Base-by-base conservation (phyloP, 2,329 filamentous ascomycete species). In the Ophiostoma ips region DNA sequence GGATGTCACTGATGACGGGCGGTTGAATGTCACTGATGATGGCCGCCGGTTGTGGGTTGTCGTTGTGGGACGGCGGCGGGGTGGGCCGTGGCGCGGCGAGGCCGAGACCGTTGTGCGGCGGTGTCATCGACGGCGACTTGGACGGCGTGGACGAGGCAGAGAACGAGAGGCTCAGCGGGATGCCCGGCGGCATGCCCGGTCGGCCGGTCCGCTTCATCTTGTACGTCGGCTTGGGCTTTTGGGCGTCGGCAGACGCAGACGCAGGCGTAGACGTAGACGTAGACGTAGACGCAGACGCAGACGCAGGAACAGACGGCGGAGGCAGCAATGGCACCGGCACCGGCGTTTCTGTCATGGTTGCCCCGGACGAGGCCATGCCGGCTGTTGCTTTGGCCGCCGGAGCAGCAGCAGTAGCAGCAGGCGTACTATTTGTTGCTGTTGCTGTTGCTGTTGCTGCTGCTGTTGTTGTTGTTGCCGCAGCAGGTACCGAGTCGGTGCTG, bases 201-300 rank as follows among this genome's bases (percentile, higher is more conserved):
- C 35, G 36, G 6, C 46, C 46, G 10, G 46, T 48, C 6, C 46
- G 33, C 34, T 48, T 48, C 46, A 48, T 48, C 11, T 48, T 48
- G 18, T 48, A 48, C 2, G 34, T 31, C 6, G 46, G 46, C 46
- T 30, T 36, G 11, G 35, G 33, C 19, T 38, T 38, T 9, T 19
- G 33, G 9, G 4, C 3, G 10, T 38, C 35, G 19, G 9, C 16
- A 5, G 16, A 18, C 37, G 10, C 37, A 11, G 37, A 11, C 37
- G 16, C 21, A 19, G 37, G 21, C 6, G 10, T 12, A 11, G 21
- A 11, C 4, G 16, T 18, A 18, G 37, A 13, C 4, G 10, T 12
- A 10, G 16, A 11, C 10, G 21, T 3, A 40, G 21, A 11, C 4
- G 16, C n/a, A 18, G 37, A 13, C 4, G 10, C 21, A 10, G 16